Evolutionary conservation across 768 basidiomycete genomes (phyloP), one percentile per base, ranked within the genome.

Genomic region (Termitomyces sp.): DNA sequence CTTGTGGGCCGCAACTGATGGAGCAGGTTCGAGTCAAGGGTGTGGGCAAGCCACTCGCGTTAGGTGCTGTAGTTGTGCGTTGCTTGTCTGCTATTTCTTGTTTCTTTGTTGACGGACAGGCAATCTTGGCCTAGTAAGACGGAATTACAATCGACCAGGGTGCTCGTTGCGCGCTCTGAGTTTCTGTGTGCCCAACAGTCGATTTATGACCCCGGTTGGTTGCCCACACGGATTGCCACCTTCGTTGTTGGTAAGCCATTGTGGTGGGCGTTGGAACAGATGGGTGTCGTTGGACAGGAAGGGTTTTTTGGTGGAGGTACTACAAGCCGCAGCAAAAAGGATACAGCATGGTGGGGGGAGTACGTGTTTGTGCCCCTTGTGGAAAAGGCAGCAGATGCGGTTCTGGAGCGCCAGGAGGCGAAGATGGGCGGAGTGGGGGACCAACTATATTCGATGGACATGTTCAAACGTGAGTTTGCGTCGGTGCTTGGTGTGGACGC

Each of bases 211-310:
- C 72, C 85, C 2, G 84, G 83, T 22, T 90, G 87, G 79, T 66
- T 93, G 16, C 85, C 90, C 0, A 81, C 76, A 51, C 84, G 89
- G 20, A 77, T 92, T 53, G 89, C 82, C 3, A 78, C 88, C 11
- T 88, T 81, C 58, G 75, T 93, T 8, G 78, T 94, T 7, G 90
- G 86, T 7, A 85, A 83, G 65, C 92, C 93, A 3, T 74, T 95
- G 2, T 92, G 88, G 89, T 95, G 93, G 93, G 86, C 88, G 3
- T 79, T 95, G 58, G 85, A 88, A 61, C 90, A 91, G 62, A 75
- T 87, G n/a, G 87, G 84, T 27, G 72, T 94, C 4, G 82, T 89
- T 7, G 83, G 82, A 3, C 88, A 90, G 49, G 87, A 88, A 27
- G 74, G 79, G 15, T 55, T 80, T 2, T 37, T 76, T 12, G 63